Base-by-base conservation (phyloP, 768 basidiomycete species). In the Calocera cornea region DNA sequence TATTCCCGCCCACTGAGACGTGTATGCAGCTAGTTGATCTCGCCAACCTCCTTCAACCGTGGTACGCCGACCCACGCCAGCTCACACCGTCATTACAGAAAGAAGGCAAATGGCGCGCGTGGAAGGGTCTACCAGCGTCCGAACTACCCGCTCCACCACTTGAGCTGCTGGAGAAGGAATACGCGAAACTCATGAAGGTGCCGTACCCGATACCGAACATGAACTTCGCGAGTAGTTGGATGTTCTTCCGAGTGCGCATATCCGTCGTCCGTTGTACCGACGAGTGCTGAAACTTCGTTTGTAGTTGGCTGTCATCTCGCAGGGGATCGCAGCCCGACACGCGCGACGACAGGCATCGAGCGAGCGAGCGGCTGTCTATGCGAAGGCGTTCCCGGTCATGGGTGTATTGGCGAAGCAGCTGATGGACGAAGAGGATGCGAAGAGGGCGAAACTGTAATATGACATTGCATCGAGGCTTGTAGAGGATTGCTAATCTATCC, bases 261-360 rank as follows among this genome's bases (percentile, higher is more conserved):
- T 41, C 17, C 34, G 40, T 38, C 24, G 1, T 29, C 40, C 44
- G 50, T n/a, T 60, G 64, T 24, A 5, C 11, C 41, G 19, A 34
- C 34, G 31, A n/a, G 31, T 66, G 41, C 17, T 66, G 31, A 36
- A 29, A 29, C 34, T 16, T 1, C 27, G 19, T 31, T 1, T 22
- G 16, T 65, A 89, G 89, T 76, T 89, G 29, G 82, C 90, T 0
- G 82, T 95, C 68, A 95, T 97, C 71, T 79, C 85, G 1, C 93
- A 97, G 77, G 93, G 93, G 2, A 93, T 97, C 70, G 90, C 93
- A 1, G 93, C 93, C 34, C 84, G 93, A 49, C 85, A 84, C 65
- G 91, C 92, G 0, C 82, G 87, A 29, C 84, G 90, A 22, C 93
- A 97, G 76, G 92, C 93, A 2, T 94, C 90, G 74, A 95, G 92